phyloP scores from a whole-genome alignment of 441 rosid genomes.

The Pelargonium hybrid region DNA sequence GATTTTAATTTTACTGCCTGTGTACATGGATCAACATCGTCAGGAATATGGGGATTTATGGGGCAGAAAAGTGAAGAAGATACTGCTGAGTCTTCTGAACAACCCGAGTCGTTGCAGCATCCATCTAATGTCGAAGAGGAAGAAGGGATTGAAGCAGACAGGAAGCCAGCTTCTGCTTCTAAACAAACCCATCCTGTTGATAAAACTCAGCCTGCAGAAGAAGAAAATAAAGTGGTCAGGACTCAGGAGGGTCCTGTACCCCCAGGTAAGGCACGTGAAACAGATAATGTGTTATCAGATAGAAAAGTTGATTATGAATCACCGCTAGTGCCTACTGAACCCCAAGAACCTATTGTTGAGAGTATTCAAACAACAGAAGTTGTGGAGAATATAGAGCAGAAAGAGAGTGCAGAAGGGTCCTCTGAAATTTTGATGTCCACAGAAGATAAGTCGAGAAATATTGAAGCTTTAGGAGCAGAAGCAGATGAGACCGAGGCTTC shows the following conservation, averaged over 20 bases:
- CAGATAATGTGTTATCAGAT: slow-evolving; percentile 29
- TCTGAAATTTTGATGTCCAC: slow-evolving; percentile 30
- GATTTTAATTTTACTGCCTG: slow-evolving; percentile 64
- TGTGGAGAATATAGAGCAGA: slow-evolving; percentile 27
- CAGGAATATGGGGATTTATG: slow-evolving; percentile 46
- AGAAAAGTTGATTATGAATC: slow-evolving; percentile 38
- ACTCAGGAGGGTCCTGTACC: slow-evolving; percentile 25
- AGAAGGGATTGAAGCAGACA: slow-evolving; percentile 30
- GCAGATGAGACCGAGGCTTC: slow-evolving; percentile 28
- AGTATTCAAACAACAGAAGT: slow-evolving; percentile 26
- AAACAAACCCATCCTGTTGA: slow-evolving; percentile 14
- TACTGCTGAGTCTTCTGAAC: slow-evolving; percentile 24
- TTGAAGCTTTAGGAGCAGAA: slow-evolving; percentile 12
- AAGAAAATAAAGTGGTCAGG: slow-evolving; percentile 28
- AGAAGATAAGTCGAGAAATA: slow-evolving; percentile 34
- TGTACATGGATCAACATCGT: slow-evolving; percentile 40
- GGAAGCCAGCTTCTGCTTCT: slow-evolving; percentile 15
- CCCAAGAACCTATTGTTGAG: slow-evolving; percentile 27
- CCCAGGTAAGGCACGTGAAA: slow-evolving; percentile 25
- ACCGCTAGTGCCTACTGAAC: slow-evolving; percentile 25
- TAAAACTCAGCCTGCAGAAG: slow-evolving; percentile 23
- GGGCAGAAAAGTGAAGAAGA: slow-evolving; percentile 53
- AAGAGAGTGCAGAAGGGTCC: slow-evolving; percentile 27
- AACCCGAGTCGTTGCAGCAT: slow-evolving; percentile 28
- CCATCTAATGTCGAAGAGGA: slow-evolving; percentile 28